Percentiles rank a stretch among this genome's conserved stretches.
Conservation (phyloP, 2,329 filamentous ascomycete genomes). For the Ophiostoma sp. region DNA sequence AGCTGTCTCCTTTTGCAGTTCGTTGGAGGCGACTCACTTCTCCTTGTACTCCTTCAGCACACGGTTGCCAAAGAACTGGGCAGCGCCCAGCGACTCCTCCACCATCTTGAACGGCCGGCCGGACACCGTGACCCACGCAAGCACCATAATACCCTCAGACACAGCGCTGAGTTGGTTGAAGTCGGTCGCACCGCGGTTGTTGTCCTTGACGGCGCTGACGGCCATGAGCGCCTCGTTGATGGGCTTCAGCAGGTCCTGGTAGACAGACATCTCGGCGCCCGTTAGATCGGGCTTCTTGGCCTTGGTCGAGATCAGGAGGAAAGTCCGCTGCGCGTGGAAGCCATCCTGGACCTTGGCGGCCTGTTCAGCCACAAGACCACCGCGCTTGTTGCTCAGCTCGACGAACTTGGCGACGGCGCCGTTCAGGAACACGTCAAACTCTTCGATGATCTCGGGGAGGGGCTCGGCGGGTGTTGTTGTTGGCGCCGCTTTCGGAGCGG, state of each 20-base stretch:
- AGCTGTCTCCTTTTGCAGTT: too few species aligned
- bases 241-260: conserved; percentile 79
- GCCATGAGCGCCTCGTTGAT: conserved; percentile 79
- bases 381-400: conserved; percentile 73
- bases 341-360: conserved; percentile 59
- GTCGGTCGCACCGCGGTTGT: conserved; percentile 71
- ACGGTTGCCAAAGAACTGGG: conserved; percentile 93
- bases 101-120: conserved; percentile 82
- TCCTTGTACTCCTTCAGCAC: conserved; percentile 89
- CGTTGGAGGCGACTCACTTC: conserved; percentile 42
- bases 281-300: conserved; percentile 83
- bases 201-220: conserved; percentile 78
- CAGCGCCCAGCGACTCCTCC: conserved; percentile 76
- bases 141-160: conserved; percentile 81
- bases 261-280: conserved; percentile 60
- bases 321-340: conserved; percentile 83
- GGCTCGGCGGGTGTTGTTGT: conserved; percentile 50
- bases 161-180: conserved; percentile 85
- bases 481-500: conserved; percentile 45
- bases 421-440: conserved; percentile 79
- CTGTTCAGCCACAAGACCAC: conserved; percentile 77
- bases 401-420: conserved; percentile 76
- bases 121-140: conserved; percentile 89
- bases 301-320: conserved; percentile 84
- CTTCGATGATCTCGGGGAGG: conserved; percentile 76